Conservation (phyloP, 2,329 filamentous ascomycete species). For the Stachybotrys elegans region DNA sequence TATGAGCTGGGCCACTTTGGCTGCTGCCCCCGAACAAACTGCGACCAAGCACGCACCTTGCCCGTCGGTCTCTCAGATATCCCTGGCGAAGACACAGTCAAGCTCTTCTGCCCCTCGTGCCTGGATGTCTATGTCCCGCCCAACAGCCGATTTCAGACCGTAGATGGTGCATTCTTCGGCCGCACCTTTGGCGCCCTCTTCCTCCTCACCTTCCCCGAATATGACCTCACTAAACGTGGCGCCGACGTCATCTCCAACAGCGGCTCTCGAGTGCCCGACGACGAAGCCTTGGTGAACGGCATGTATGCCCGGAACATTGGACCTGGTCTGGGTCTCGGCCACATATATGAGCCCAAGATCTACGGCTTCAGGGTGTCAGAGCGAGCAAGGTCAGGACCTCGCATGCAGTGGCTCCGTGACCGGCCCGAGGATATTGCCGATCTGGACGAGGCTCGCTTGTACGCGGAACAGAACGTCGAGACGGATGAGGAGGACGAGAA, state of each 20-base stretch:
- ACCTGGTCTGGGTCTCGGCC: constrained; percentile 74
- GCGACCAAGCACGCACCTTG: constrained; percentile 82
- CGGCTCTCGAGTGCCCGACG: constrained; percentile 28
- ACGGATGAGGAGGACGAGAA: constrained; percentile 54
- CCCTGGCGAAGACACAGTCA: constrained; percentile 94
- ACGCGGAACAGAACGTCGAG: constrained; percentile 47
- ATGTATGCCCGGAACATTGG: constrained; percentile 82
- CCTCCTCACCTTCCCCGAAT: constrained; percentile 96
- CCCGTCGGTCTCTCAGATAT: constrained; percentile 93
- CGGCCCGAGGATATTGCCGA: constrained; percentile 76
- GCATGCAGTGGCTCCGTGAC: constrained; percentile 94
- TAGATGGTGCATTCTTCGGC: constrained; percentile 96
- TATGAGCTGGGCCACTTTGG: constrained; percentile 97
- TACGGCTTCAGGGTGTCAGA: constrained; percentile 96
- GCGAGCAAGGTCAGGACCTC: constrained; percentile 78
- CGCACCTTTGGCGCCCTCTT: constrained; percentile 96
- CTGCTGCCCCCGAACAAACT: constrained; percentile 89
- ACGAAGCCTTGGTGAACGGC: constrained; percentile 69
- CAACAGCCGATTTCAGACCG: constrained; percentile 94
- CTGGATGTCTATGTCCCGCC: constrained; percentile 96
- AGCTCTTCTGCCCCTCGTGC: constrained; percentile 95
- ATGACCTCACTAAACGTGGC: constrained; percentile 75
- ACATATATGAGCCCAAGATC: constrained; percentile 91
- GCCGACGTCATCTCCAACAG: constrained; percentile 47
- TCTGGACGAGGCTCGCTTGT: constrained; percentile 70